Evolutionary conservation across 2,329 filamentous ascomycete species (phyloP).

Genomic region (Xylaria sp.): DNA sequence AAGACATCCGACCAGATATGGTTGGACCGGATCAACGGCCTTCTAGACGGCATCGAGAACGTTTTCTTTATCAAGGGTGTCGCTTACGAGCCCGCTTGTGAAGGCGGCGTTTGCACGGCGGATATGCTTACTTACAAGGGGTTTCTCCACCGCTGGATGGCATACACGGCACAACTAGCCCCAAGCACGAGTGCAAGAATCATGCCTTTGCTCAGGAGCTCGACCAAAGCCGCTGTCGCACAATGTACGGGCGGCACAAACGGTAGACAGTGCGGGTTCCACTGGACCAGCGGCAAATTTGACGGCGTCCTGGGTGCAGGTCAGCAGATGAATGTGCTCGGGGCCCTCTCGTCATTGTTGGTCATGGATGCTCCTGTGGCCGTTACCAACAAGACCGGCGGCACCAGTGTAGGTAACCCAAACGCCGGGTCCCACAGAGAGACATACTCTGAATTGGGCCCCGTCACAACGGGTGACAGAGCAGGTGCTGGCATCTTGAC

Average conservation of each 20-base stretch:
- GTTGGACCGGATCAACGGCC: constrained; percentile 60
- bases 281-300: constrained; percentile 59
- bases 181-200: constrained; percentile 53
- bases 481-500: constrained; percentile 48
- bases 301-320: constrained; percentile 61
- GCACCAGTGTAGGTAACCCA: constrained; percentile 50
- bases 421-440: constrained; percentile 39
- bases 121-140: constrained; percentile 70
- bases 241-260: constrained; percentile 50
- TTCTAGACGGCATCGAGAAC: constrained; percentile 58
- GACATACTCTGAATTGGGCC: constrained; percentile 18
- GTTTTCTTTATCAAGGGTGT: constrained; percentile 62
- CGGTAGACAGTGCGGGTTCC: constrained; percentile 60
- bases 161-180: constrained; percentile 53
- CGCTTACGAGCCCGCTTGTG: constrained; percentile 67
- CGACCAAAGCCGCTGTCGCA: constrained; percentile 54
- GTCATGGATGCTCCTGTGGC: constrained; percentile 49
- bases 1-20: constrained; percentile 52
- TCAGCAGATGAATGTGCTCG: constrained; percentile 62
- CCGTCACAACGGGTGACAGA: constrained; percentile 44
- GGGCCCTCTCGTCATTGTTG: constrained; percentile 58
- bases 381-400: constrained; percentile 55
- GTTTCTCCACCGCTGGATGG: constrained; percentile 65
- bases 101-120: constrained; percentile 61
- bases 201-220: constrained; percentile 51